phyloP scores from a whole-genome alignment of 345 rosid species.

The Syzygium grande region DNA sequence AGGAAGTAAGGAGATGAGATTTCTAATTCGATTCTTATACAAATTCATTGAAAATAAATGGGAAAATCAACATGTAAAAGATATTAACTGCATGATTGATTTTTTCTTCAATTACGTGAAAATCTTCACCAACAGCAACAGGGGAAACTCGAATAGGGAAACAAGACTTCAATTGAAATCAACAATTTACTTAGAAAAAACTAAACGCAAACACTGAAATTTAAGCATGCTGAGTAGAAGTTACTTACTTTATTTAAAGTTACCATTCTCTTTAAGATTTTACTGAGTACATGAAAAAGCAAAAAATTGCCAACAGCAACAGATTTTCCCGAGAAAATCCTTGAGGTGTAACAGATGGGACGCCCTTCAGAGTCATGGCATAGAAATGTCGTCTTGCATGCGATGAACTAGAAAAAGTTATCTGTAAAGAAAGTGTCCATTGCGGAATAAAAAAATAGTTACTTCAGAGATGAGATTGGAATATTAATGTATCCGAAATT shows the following conservation, averaged over 20 bases:
- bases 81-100: neutral
- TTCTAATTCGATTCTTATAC: neutral
- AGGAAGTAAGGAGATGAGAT: neutral
- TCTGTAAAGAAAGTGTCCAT: no score
- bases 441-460: no score
- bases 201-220: rapidly evolving
- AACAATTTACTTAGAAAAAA: no score
- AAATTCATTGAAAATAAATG: no score
- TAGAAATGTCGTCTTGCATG: neutral
- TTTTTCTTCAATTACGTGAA: rapidly evolving
- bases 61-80: no score
- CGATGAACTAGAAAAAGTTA: no score
- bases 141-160: neutral
- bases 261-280: no score
- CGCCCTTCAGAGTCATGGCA: neutral
- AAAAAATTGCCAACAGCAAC: rapidly evolving
- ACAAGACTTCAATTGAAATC: neutral
- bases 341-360: neutral
- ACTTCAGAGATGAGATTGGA: no score
- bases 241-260: neutral
- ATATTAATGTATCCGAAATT: no score
- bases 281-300: rapidly evolving
- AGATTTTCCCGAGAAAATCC: neutral
- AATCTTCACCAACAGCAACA: rapidly evolving
- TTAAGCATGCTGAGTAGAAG: rapidly evolving